phyloP scores from a whole-genome alignment of 768 basidiomycete genomes.

The Tephrocybe sp. region DNA sequence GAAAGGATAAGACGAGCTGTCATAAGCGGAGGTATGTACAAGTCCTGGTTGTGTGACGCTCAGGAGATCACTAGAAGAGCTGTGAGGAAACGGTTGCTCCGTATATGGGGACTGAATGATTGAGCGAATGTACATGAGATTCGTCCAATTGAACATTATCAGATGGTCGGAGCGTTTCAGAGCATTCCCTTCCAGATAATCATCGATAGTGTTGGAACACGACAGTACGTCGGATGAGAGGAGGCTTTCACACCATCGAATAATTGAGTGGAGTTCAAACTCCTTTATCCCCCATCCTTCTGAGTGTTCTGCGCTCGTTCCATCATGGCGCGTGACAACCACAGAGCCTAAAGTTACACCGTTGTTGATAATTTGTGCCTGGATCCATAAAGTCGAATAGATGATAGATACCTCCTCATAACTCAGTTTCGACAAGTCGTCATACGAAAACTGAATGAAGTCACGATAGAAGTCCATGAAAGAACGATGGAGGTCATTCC shows the following conservation, averaged over 20 bases:
- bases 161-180: conserved; percentile 36
- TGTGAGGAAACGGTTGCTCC: conserved; percentile 16
- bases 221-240: conserved; percentile 39
- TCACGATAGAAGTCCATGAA: conserved; percentile 53
- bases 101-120: conserved; percentile 46
- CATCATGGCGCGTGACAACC: conserved; percentile 38
- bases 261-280: conserved; percentile 59
- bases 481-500: conserved; percentile 49
- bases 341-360: conserved; percentile 68
- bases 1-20: conserved; percentile 39
- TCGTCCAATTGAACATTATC: conserved; percentile 68
- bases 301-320: conserved; percentile 22
- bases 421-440: conserved; percentile 43
- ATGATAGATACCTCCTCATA: conserved; percentile 72
- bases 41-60: conserved; percentile 35
- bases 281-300: conserved; percentile 36
- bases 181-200: conserved; percentile 52
- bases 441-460: conserved; percentile 36
- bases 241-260: conserved; percentile 48
- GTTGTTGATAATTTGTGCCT: conserved; percentile 63
- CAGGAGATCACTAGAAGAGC: conserved; percentile 41
- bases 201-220: conserved; percentile 44
- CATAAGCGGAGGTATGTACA: conserved; percentile 18
- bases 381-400: conserved; percentile 58
- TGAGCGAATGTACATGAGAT: conserved; percentile 59